These are phyloP conservation scores for Paracoccidioides lutzii DNA, from an alignment of 2,329 filamentous ascomycete species.

Conservation along the genomic window DNA sequence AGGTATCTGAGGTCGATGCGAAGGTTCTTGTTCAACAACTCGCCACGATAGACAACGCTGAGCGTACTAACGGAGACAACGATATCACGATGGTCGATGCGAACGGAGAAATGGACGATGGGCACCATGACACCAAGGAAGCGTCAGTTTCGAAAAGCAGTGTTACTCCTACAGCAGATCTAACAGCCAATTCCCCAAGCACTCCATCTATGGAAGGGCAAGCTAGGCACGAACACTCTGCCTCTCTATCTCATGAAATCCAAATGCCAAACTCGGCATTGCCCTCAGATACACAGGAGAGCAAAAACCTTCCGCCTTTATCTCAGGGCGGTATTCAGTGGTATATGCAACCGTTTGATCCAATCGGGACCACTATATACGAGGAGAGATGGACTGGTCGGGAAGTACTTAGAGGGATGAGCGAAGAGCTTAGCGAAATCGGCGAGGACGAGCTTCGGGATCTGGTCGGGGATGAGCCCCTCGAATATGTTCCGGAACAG, in stretches of 20 bases:
- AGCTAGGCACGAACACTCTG: slow-evolving; percentile 16
- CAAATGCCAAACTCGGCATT: slow-evolving; percentile 25
- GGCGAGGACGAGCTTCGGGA: slow-evolving; percentile 81
- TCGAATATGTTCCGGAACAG: slow-evolving; percentile 7
- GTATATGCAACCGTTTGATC: slow-evolving; percentile 74
- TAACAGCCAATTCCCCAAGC: slow-evolving; percentile 6
- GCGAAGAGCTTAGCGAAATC: slow-evolving; percentile 80
- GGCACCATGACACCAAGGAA: neutral
- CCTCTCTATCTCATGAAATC: slow-evolving; percentile 35
- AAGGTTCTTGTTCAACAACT: neutral
- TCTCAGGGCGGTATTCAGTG: slow-evolving; percentile 70
- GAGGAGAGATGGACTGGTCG: slow-evolving; percentile 62
- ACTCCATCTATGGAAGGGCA: slow-evolving; percentile 9
- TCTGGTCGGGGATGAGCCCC: slow-evolving; percentile 42
- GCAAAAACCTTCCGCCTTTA: slow-evolving; percentile 38
- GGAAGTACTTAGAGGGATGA: slow-evolving; percentile 59
- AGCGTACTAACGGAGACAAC: slow-evolving; percentile 4
- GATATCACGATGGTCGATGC: slow-evolving; percentile 10
- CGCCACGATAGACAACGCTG: neutral
- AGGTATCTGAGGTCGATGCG: neutral
- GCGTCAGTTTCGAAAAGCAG: neutral
- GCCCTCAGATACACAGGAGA: slow-evolving; percentile 20
- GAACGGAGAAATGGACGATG: slow-evolving; percentile 5
- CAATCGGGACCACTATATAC: slow-evolving; percentile 64
- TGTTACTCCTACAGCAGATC: neutral